phyloP scores from a whole-genome alignment of 805 yeast species.

The Candida ulmi region DNA sequence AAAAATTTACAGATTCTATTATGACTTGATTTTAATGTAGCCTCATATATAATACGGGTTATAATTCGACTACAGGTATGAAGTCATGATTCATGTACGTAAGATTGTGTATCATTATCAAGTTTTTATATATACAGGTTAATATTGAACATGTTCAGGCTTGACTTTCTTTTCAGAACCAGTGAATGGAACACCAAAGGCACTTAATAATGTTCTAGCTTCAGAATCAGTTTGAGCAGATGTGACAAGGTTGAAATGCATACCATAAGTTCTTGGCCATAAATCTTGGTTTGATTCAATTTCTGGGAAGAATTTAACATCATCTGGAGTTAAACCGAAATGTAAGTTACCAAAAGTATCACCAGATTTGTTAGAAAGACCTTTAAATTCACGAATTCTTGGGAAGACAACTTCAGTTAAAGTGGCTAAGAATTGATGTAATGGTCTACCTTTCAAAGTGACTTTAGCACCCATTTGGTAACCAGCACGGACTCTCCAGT shows the following conservation, averaged over 20 bases:
- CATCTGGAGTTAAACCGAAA: conserved; percentile 75
- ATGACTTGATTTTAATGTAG: too few relatives aligned
- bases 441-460: conserved; percentile 68
- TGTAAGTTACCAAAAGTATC: conserved; percentile 82
- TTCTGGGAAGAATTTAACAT: conserved; percentile 85
- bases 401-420: conserved; percentile 91
- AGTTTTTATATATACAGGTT: neutral
- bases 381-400: conserved; percentile 80
- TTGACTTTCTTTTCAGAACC: conserved; percentile 39
- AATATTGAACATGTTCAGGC: conserved; percentile 21
- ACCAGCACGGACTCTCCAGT: conserved; percentile 84
- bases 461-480: conserved; percentile 89
- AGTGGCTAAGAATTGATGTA: conserved; percentile 81
- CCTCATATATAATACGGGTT: too few relatives aligned
- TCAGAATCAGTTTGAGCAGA: conserved; percentile 86
- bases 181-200: conserved; percentile 74
- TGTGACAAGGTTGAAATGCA: conserved; percentile 81
- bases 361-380: conserved; percentile 72
- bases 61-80: too few relatives aligned
- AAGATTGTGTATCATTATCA: neutral
- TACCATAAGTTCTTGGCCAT: conserved; percentile 83
- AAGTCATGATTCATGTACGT: too few relatives aligned
- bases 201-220: conserved; percentile 80
- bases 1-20: too few relatives aligned
- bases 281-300: conserved; percentile 84